phyloP scores from a whole-genome alignment of 441 rosid genomes.

The Lepidium campestre region DNA sequence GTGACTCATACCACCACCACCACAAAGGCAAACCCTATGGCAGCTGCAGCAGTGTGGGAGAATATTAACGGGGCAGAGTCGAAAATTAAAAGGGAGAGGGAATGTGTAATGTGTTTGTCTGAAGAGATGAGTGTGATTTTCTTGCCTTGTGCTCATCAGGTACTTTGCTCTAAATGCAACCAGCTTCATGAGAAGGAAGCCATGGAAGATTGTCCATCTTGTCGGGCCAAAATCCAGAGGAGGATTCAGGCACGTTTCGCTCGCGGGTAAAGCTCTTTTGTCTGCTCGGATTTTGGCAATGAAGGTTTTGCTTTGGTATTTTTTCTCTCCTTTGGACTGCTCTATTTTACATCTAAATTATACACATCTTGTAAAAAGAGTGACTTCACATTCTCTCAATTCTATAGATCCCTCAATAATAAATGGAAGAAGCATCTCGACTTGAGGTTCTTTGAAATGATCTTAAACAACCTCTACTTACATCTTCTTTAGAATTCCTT shows the following conservation, averaged over 20 bases:
- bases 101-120: slow-evolving; percentile 98
- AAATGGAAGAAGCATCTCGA: slow-evolving; percentile 12
- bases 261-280: slow-evolving; percentile 15
- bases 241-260: slow-evolving; percentile 63
- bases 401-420: slow-evolving; percentile 16
- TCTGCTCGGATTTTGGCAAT: background rate
- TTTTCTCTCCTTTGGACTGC: background rate
- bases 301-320: slow-evolving; percentile 12
- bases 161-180: slow-evolving; percentile 74
- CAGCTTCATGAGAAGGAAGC: slow-evolving; percentile 92
- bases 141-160: slow-evolving; percentile 92
- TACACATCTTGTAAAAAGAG: slow-evolving; percentile 29
- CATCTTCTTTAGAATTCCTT: background rate
- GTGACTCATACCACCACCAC: slow-evolving; percentile 8
- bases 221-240: slow-evolving; percentile 69
- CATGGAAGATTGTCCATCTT: slow-evolving; percentile 95
- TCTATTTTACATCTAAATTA: slow-evolving; percentile 1
- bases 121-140: slow-evolving; percentile 91
- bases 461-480: background rate
- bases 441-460: background rate
- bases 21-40: background rate
- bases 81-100: slow-evolving; percentile 84
- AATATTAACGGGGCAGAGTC: slow-evolving; percentile 30
- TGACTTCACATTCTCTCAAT: slow-evolving; percentile 19
- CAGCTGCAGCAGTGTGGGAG: slow-evolving; percentile 10